These are phyloP conservation scores for Curvularia verruculosa DNA, from an alignment of 2,329 filamentous ascomycete species.

Conservation along the genomic window DNA sequence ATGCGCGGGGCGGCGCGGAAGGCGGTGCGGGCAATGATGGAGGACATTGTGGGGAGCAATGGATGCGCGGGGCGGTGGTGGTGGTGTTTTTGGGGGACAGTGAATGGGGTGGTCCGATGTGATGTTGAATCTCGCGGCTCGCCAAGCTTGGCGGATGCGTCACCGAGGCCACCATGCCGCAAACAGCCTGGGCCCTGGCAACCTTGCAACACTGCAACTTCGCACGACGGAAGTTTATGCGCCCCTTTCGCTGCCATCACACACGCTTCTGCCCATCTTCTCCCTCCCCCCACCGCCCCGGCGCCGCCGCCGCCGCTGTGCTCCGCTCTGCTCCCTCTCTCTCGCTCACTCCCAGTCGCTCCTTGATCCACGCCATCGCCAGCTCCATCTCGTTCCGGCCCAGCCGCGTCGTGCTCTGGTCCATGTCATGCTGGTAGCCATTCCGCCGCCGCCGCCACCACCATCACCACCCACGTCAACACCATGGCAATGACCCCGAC, in stretches of 20 bases:
- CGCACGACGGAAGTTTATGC: slow-evolving; percentile 22
- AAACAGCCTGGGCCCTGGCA: slow-evolving; percentile 20
- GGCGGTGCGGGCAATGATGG: slow-evolving; percentile 53
- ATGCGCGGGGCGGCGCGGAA: slow-evolving; percentile 56
- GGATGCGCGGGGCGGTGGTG: slow-evolving; percentile 15
- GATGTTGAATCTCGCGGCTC: slow-evolving; percentile 21
- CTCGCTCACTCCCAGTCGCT: slow-evolving; percentile 23
- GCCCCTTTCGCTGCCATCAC: slow-evolving; percentile 24
- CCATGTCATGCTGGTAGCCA: slow-evolving; percentile 44
- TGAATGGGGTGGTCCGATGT: slow-evolving; percentile 25
- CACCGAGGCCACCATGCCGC: slow-evolving; percentile 16
- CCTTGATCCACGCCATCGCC: slow-evolving; percentile 9
- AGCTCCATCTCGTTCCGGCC: slow-evolving; percentile 1
- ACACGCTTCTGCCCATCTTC: slow-evolving; percentile 5
- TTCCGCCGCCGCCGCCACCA: slow-evolving; percentile 24
- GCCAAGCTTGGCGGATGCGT: slow-evolving; percentile 28
- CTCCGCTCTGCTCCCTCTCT: slow-evolving; percentile 11
- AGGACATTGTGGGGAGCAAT: slow-evolving; percentile 51
- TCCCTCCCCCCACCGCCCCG: slow-evolving; percentile 5
- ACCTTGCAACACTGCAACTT: slow-evolving; percentile 15
- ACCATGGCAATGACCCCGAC: slow-evolving; percentile 43
- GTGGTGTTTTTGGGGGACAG: slow-evolving; percentile 10
- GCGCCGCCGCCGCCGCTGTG: slow-evolving; percentile 27
- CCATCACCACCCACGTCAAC: slow-evolving; percentile 37
- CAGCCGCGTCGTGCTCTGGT: slow-evolving; percentile 14